Conservation (phyloP, 495 filamentous ascomycete species). For the Penicillium manginii region DNA sequence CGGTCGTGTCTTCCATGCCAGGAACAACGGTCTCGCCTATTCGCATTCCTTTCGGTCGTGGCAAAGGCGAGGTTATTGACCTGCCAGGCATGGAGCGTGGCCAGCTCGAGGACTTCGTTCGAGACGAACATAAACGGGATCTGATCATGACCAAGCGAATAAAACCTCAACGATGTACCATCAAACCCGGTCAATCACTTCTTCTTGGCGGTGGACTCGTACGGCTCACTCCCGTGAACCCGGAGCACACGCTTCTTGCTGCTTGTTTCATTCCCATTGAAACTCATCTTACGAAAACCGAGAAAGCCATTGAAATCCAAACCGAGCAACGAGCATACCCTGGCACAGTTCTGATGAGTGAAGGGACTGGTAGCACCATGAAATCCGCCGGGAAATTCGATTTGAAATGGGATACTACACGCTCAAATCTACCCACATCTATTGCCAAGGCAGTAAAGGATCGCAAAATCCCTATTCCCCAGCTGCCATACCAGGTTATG, state of each 20-base stretch:
- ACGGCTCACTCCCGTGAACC: constrained; percentile 76
- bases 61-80: constrained; percentile 90
- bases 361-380: constrained; percentile 57
- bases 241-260: constrained; percentile 64
- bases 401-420: constrained; percentile 81
- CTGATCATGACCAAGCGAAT: constrained; percentile 78
- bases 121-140: constrained; percentile 59
- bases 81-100: constrained; percentile 82
- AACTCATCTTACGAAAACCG: constrained; percentile 73
- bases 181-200: constrained; percentile 81
- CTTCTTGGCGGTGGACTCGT: constrained; percentile 84
- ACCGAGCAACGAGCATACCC: constrained; percentile 55
- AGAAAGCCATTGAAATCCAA: constrained; percentile 74
- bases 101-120: constrained; percentile 69
- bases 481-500: constrained; percentile 77
- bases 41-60: constrained; percentile 80
- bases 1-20: constrained; percentile 80
- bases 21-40: constrained; percentile 96
- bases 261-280: constrained; percentile 79
- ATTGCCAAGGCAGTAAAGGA: constrained; percentile 43
- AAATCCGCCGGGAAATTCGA: constrained; percentile 72
- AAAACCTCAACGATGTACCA: constrained; percentile 64
- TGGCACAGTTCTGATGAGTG: constrained; percentile 61
- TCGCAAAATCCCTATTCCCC: constrained; percentile 29
- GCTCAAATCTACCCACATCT: constrained; percentile 43